A percentile compares a stretch with the other conserved stretches of the same genome.
These are phyloP conservation scores for Morella rubra DNA, from an alignment of 306 rosid species.

Conservation along the genomic window DNA sequence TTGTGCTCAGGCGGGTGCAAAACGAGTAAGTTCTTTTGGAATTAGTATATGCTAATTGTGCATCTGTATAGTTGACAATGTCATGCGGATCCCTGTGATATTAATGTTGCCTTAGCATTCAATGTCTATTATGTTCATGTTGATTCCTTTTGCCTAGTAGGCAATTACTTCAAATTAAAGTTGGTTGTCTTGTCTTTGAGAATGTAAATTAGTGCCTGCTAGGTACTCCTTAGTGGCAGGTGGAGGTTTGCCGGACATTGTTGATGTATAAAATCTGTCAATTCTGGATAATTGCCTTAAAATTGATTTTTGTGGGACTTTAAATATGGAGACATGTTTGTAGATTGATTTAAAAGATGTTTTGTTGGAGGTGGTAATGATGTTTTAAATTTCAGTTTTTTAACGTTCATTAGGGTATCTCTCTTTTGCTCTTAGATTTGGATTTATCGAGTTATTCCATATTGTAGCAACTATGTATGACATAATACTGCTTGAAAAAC, in stretches of 20 bases:
- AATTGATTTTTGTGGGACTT: background rate
- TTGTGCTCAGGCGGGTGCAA: conserved; percentile 98
- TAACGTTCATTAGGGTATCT: background rate
- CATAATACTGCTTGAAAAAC: background rate
- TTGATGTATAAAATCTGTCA: background rate
- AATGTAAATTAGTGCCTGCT: background rate
- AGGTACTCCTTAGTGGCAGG: background rate
- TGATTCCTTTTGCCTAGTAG: background rate
- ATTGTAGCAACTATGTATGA: background rate
- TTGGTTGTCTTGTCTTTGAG: background rate
- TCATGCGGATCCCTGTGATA: background rate
- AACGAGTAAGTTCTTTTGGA: conserved; percentile 59
- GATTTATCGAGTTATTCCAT: background rate
- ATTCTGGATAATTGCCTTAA: background rate
- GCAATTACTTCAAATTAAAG: background rate
- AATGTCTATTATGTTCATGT: conserved; percentile 3
- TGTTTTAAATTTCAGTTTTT: background rate
- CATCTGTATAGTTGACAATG: background rate
- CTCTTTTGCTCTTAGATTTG: background rate
- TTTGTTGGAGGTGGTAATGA: background rate
- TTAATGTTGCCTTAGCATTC: background rate
- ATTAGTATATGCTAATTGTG: conserved; percentile 8
- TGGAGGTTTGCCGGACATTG: background rate
- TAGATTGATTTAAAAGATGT: background rate
- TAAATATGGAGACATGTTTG: background rate